Base-by-base conservation (phyloP, 2,329 filamentous ascomycete genomes). In the Camptophora hylomeconis region DNA sequence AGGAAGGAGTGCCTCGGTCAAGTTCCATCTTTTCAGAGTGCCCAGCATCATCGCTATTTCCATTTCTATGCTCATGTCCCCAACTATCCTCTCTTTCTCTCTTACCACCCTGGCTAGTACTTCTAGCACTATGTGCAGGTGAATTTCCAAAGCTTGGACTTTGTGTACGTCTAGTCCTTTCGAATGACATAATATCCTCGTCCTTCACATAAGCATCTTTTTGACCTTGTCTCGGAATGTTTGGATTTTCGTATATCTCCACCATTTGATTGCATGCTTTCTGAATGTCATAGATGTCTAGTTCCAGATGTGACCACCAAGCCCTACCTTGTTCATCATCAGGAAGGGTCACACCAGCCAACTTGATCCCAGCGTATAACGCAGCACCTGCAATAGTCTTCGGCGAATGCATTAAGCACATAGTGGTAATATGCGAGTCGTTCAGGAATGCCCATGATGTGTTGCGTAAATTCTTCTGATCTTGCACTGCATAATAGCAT, bases 391-490 rank as follows among this genome's bases (percentile, higher is more conserved):
- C 84, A 30, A 95, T 80, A 20, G 83, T 81, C 21, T 75, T 71
- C 10, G 83, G 72, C 12, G 74, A 72, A 52, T 86, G 79, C 17
- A 92, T 65, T 3, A 98, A 67, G 35, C 86, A 92, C 26, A 95
- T 65, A 21, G 77, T 72, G 1, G 87, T 95, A 36, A 87, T 72
- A 40, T 75, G 80, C 12, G 79, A 80, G 54, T 98, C 89, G 50
- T 92, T 94, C 39, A 92, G 73, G 47, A 94, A 95, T 0, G 83
- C 79, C 84, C 89, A 95, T 1, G 83, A 80, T 0, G 80, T 74
- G 54, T 93, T 86, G 31, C 87, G 72, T 17, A 95, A 58, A 31
- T 68, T 61, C 55, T 87, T 87, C 56, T 92, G 80, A 46, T 87
- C 75, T 35, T 81, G 73, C 26, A 84, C 65, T 14, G 69, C 66